Percentiles rank a stretch among this genome's conserved stretches.
Conservation (phyloP, 1,284 basidiomycete species). For the Kalmanozyma brasiliensis region DNA sequence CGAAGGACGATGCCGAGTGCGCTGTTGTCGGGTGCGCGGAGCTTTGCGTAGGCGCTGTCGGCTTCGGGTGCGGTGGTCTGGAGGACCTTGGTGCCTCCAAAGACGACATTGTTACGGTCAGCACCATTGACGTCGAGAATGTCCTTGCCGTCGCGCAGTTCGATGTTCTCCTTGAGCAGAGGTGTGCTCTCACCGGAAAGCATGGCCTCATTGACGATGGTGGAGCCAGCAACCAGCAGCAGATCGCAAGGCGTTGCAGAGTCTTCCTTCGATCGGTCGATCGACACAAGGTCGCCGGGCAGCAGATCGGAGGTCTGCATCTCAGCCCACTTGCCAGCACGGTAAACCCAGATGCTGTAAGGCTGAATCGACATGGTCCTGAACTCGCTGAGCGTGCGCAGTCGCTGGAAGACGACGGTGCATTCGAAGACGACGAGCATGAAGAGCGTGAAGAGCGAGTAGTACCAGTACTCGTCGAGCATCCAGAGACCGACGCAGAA, state of each 20-base stretch:
- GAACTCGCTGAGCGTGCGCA: constrained; percentile 67
- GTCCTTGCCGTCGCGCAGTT: constrained; percentile 62
- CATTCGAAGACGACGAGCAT: constrained; percentile 67
- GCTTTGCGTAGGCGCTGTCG: constrained; percentile 41
- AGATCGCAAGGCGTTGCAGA: constrained; percentile 65
- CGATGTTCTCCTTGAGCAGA: constrained; percentile 66
- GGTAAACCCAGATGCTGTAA: constrained; percentile 62
- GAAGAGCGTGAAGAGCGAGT: constrained; percentile 67
- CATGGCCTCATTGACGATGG: constrained; percentile 68
- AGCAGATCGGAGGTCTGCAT: constrained; percentile 61
- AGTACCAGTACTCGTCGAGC: constrained; percentile 68
- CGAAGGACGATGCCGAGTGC: constrained; percentile 63
- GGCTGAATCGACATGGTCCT: constrained; percentile 68
- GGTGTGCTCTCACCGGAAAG: constrained; percentile 67
- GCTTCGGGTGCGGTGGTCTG: constrained; percentile 62
- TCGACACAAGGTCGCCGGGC: constrained; percentile 65
- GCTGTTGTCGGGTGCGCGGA: constrained; percentile 62
- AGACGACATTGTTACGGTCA: constrained; percentile 66
- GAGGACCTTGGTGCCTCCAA: constrained; percentile 67
- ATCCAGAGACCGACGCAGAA: constrained; percentile 68
- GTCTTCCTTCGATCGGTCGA: constrained; percentile 66
- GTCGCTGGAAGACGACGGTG: constrained; percentile 66
- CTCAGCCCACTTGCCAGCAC: constrained; percentile 60
- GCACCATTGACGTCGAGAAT: constrained; percentile 62
- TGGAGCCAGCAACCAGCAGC: constrained; percentile 57